phyloP scores from a whole-genome alignment of 2,329 filamentous ascomycete genomes.

The Canariomyces notabilis region DNA sequence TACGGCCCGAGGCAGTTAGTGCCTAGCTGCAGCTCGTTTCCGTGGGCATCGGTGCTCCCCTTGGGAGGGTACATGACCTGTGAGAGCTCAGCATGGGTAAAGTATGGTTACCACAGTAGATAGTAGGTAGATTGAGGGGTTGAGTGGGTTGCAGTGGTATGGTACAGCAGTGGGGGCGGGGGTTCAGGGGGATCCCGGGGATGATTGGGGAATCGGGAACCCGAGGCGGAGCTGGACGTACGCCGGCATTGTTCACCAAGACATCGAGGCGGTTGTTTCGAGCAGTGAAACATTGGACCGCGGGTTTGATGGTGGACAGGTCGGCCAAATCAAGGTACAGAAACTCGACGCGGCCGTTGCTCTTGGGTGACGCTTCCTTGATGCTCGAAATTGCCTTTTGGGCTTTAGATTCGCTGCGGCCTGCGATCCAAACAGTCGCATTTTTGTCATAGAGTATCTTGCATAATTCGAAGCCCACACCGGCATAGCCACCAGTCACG shows the following conservation, averaged over 20 bases:
- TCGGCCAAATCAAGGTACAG: neutral
- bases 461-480: neutral
- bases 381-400: neutral
- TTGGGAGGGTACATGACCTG: too few species aligned
- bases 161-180: too few species aligned
- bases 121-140: too few species aligned
- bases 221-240: too few species aligned
- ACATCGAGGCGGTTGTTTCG: too few species aligned
- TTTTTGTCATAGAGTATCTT: slow-evolving; percentile 15
- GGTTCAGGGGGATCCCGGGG: too few species aligned
- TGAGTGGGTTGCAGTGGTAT: too few species aligned
- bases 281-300: neutral
- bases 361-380: neutral
- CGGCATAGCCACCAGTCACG: neutral
- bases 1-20: neutral
- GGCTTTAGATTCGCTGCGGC: neutral
- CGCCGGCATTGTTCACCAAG: too few species aligned
- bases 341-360: neutral
- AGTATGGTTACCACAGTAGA: too few species aligned
- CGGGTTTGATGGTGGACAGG: neutral
- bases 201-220: too few species aligned
- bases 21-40: neutral
- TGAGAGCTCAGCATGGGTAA: too few species aligned
- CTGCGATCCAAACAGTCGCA: neutral
- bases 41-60: too few species aligned